These are phyloP conservation scores for Coniella vitis DNA, from an alignment of 2,329 filamentous ascomycete species.

Conservation along the genomic window DNA sequence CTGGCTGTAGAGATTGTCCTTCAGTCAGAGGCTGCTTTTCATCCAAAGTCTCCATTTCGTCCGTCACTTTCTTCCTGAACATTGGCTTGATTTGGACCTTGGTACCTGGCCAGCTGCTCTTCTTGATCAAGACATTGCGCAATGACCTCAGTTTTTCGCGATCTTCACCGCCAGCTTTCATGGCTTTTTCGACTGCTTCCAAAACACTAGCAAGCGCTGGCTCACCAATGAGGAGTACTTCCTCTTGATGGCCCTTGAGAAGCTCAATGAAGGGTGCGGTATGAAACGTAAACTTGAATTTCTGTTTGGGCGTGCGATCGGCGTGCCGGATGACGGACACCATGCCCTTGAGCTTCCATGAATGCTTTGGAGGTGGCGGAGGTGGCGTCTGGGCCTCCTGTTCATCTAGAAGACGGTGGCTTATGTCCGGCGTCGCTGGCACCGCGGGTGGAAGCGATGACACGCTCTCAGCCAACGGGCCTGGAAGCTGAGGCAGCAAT, in stretches of 20 bases:
- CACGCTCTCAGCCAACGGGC: conserved; percentile 22
- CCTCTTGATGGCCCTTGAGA: conserved; percentile 90
- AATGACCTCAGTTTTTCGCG: conserved; percentile 76
- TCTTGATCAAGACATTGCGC: conserved; percentile 82
- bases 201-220: conserved; percentile 83
- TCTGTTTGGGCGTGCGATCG: conserved; percentile 95
- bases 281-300: conserved; percentile 99
- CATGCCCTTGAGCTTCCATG: conserved; percentile 97
- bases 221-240: conserved; percentile 89
- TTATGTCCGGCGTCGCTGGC: conserved; percentile 32
- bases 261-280: conserved; percentile 93
- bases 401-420: conserved; percentile 24
- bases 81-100: conserved; percentile 99
- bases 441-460: conserved; percentile 32
- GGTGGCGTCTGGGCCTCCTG: conserved; percentile 45
- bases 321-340: conserved; percentile 95
- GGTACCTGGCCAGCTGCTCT: conserved; percentile 88
- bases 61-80: conserved; percentile 82
- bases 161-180: conserved; percentile 76
- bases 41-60: conserved; percentile 39
- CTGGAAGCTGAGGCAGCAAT: conserved; percentile 18
- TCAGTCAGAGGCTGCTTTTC: conserved; percentile 25
- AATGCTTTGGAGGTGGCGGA: conserved; percentile 73
- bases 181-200: conserved; percentile 75
- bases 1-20: conserved; percentile 7